phyloP scores from a whole-genome alignment of 208 protist species.

The Trichomonas gallinae region DNA sequence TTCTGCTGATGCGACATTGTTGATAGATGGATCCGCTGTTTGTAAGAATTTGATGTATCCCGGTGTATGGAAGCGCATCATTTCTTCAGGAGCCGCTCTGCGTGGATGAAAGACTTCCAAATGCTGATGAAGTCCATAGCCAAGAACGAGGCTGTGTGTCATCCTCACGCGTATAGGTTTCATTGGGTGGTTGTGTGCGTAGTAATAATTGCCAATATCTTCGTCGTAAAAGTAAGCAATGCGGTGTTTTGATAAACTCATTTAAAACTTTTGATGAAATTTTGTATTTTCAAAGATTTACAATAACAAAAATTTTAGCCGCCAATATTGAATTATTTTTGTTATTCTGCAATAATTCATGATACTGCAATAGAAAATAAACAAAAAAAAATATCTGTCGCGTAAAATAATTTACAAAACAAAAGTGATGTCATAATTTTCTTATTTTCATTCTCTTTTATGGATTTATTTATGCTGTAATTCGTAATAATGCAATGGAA shows the following conservation, averaged over 20 bases:
- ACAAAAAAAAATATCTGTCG: no score
- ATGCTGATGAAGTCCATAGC: conserved; percentile 46
- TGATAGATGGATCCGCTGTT: conserved; percentile 40
- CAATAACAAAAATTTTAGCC: no score
- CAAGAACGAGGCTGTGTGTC: conserved; percentile 47
- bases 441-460: no score
- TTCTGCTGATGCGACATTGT: neutral
- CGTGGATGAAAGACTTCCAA: conserved; percentile 47
- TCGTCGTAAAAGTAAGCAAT: conserved; percentile 24
- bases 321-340: no score
- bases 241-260: neutral
- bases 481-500: no score
- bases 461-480: no score
- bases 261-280: neutral
- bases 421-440: no score
- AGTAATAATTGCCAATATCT: conserved; percentile 47
- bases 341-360: no score
- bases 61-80: conserved; percentile 40
- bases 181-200: conserved; percentile 47
- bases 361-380: no score
- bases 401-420: no score
- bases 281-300: no score
- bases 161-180: conserved; percentile 48
- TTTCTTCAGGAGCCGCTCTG: conserved; percentile 36
- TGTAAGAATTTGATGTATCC: conserved; percentile 48